Percentiles rank a stretch among this genome's conserved stretches.
Conservation (phyloP, 129 eudicot genomes). For the Sambucus nigra region DNA sequence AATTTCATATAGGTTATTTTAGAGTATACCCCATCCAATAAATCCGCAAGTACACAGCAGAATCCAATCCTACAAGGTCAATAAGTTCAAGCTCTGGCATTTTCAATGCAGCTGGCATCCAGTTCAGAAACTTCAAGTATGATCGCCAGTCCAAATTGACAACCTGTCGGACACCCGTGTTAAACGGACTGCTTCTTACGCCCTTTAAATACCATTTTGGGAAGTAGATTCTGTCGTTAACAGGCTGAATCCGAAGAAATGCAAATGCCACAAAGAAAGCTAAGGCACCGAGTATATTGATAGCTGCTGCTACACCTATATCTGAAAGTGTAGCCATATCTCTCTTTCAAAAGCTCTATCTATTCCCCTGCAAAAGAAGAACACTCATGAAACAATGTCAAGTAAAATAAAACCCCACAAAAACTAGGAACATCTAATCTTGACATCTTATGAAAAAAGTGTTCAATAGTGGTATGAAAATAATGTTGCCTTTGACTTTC, state of each 20-base stretch:
- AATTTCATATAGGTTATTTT: no score
- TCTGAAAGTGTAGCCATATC: conserved; percentile 58
- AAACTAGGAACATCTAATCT: no score
- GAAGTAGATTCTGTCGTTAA: conserved; percentile 78
- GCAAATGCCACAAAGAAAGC: conserved; percentile 77
- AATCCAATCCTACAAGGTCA: conserved; percentile 91
- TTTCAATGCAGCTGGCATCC: conserved; percentile 85
- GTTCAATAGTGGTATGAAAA: no score
- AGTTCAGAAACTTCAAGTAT: conserved; percentile 63
- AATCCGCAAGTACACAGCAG: conserved; percentile 82
- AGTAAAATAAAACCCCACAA: no score
- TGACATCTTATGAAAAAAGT: no score
- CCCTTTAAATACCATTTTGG: conserved; percentile 94
- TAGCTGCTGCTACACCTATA: conserved; percentile 72
- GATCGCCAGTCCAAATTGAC: conserved; percentile 73
- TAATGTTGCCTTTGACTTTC: no score
- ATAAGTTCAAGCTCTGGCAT: conserved; percentile 93
- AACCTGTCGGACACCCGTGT: conserved; percentile 54
- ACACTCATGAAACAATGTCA: neutral
- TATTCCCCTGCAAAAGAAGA: conserved; percentile 20
- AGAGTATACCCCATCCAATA: conserved; percentile 65
- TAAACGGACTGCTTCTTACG: conserved; percentile 54
- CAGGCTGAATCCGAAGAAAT: conserved; percentile 69
- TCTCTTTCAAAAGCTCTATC: conserved; percentile 7
- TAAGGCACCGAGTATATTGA: conserved; percentile 62